Conservation (phyloP, 768 basidiomycete species). For the Pluteus cervinus region DNA sequence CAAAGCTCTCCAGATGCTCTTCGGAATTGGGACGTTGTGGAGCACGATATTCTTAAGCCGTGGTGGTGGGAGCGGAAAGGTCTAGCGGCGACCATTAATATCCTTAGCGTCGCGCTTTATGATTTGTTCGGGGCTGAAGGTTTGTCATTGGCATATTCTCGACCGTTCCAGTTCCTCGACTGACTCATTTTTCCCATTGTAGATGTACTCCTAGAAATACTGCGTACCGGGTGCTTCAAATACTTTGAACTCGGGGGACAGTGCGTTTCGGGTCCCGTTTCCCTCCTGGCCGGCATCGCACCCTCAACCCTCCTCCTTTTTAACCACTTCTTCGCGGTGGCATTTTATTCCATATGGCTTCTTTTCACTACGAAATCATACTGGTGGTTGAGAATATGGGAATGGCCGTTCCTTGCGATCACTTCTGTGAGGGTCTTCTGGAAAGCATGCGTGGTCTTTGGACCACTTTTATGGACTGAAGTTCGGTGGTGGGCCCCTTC, state of each 20-base stretch:
- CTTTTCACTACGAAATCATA: too few relatives aligned
- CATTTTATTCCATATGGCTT: slow-evolving; percentile 90
- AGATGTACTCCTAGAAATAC: slow-evolving; percentile 58
- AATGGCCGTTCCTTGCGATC: slow-evolving; percentile 20
- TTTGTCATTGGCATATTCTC: slow-evolving; percentile 30
- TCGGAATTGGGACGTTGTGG: slow-evolving; percentile 46
- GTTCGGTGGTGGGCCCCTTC: slow-evolving; percentile 62
- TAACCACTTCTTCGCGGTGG: slow-evolving; percentile 93
- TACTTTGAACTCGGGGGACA: slow-evolving; percentile 95
- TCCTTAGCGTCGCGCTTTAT: slow-evolving; percentile 88
- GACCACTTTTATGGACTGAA: slow-evolving; percentile 86
- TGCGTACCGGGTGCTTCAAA: slow-evolving; percentile 88
- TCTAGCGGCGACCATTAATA: slow-evolving; percentile 82
- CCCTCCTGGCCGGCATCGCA: slow-evolving; percentile 78
- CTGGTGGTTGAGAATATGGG: slow-evolving; percentile 50
- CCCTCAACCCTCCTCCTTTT: slow-evolving; percentile 78
- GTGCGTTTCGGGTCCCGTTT: slow-evolving; percentile 83
- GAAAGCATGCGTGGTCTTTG: slow-evolving; percentile 86
- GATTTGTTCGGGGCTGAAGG: slow-evolving; percentile 93
- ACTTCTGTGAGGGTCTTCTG: slow-evolving; percentile 84
- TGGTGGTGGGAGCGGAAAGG: slow-evolving; percentile 91
- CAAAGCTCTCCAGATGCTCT: slow-evolving; percentile 41
- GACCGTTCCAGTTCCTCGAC: slow-evolving; percentile 1
- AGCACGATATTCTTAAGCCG: slow-evolving; percentile 43
- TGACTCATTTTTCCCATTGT: slow-evolving; percentile 1